Conservation (phyloP, 495 filamentous ascomycete species). For the Copromyces sp. region DNA sequence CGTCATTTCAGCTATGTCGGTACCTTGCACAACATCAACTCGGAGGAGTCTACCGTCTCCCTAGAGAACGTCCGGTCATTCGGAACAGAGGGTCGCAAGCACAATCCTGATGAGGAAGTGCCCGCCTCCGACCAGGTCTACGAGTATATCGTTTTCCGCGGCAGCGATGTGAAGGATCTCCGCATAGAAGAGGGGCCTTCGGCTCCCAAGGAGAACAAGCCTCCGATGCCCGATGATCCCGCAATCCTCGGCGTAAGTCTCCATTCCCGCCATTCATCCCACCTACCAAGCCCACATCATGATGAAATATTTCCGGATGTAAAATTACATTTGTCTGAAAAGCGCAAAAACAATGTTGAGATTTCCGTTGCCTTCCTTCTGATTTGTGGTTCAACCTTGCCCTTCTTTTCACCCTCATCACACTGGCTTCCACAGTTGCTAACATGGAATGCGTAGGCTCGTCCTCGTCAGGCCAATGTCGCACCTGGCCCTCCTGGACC, state of each 20-base stretch:
- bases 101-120: constrained; percentile 68
- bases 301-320: constrained; percentile 86
- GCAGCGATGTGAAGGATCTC: constrained; percentile 97
- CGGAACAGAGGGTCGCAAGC: constrained; percentile 83
- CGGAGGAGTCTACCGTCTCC: constrained; percentile 89
- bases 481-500: constrained; percentile 29
- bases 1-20: constrained; percentile 68
- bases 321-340: constrained; percentile 62
- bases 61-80: constrained; percentile 89
- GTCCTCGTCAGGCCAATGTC: constrained; percentile 25
- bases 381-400: constrained; percentile 32
- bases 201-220: constrained; percentile 57
- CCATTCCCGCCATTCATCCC: background rate
- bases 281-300: constrained; percentile 27
- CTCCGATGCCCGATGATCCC: constrained; percentile 85
- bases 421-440: constrained; percentile 9
- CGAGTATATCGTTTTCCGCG: constrained; percentile 98
- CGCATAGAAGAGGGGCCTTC: constrained; percentile 69
- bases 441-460: constrained; percentile 25
- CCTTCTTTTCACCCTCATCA: background rate
- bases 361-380: constrained; percentile 99
- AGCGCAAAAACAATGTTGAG: constrained; percentile 83
- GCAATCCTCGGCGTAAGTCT: constrained; percentile 92
- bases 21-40: constrained; percentile 94
- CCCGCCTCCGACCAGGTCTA: constrained; percentile 74